Evolutionary conservation across 1,284 basidiomycete species (phyloP).

Genomic region (Hemileia vastatrix): DNA sequence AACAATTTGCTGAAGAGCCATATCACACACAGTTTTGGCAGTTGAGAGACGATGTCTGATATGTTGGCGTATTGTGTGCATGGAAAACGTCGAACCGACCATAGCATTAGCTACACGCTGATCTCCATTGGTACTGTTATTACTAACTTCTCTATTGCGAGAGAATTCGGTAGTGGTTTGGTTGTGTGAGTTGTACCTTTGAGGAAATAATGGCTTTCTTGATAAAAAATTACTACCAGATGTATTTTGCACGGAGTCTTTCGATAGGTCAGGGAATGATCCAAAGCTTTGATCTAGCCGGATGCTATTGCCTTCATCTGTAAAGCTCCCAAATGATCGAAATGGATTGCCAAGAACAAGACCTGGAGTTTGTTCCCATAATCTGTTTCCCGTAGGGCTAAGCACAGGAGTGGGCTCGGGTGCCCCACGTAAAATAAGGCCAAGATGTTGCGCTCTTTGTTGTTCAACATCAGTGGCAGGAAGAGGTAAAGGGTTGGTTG

Average conservation of each 20-base stretch:
- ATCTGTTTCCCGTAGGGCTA: slow-evolving; percentile 10
- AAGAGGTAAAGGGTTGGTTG: no score
- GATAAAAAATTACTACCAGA: neutral
- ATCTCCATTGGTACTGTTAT: neutral
- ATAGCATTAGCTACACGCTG: no score
- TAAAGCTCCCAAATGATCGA: neutral
- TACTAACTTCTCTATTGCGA: neutral
- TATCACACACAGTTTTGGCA: slow-evolving; percentile 91
- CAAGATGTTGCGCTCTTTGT: neutral
- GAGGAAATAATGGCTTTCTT: neutral
- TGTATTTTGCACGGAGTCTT: neutral
- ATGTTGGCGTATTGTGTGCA: slow-evolving; percentile 72
- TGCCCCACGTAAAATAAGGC: slow-evolving; percentile 2
- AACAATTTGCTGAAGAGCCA: slow-evolving; percentile 81
- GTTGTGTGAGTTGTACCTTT: no score
- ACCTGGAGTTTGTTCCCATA: slow-evolving; percentile 22
- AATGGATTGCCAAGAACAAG: slow-evolving; percentile 22
- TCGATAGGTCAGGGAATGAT: no score
- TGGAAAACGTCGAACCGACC: slow-evolving; percentile 33
- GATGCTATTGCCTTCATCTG: neutral
- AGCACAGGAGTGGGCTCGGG: slow-evolving; percentile 22
- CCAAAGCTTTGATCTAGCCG: no score
- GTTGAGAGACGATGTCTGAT: slow-evolving; percentile 83
- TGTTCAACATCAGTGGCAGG: no score
- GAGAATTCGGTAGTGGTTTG: neutral